A percentile compares a stretch with the other conserved stretches of the same genome.
These are phyloP conservation scores for Polytrichum commune DNA, from an alignment of 225 moss, liverwort and hornwort genomes.

Conservation along the genomic window DNA sequence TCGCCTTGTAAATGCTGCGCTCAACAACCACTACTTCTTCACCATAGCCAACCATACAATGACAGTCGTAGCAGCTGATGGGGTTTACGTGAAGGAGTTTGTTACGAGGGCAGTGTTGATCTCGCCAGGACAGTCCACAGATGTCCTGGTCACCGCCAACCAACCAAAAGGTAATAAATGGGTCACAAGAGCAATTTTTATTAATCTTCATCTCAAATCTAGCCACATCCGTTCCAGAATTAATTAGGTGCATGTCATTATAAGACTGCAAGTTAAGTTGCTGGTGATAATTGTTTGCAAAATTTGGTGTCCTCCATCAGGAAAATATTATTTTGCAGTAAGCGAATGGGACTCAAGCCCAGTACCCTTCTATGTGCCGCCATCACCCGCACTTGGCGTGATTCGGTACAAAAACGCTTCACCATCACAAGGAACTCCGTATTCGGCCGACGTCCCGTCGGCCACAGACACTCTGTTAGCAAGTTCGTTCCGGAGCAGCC, in stretches of 20 bases:
- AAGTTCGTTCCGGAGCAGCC: not conserved
- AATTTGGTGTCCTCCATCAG: constrained; percentile 11
- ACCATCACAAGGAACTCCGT: not conserved
- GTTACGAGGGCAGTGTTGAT: constrained; percentile 23
- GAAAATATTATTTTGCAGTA: constrained; percentile 5
- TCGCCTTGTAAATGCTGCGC: constrained; percentile 36
- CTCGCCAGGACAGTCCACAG: constrained; percentile 52
- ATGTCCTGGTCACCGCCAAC: constrained; percentile 46
- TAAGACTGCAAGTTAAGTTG: constrained; percentile 34
- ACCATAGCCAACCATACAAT: constrained; percentile 40
- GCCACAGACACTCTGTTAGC: not conserved
- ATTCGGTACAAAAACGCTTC: not conserved
- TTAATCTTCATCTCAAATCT: not conserved
- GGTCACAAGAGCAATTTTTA: not conserved
- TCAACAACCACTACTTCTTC: constrained; percentile 44
- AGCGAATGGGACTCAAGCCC: not conserved
- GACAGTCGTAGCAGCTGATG: constrained; percentile 56
- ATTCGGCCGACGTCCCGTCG: not conserved
- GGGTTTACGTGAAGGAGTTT: constrained; percentile 58
- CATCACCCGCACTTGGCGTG: not conserved
- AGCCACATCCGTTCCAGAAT: too few species aligned
- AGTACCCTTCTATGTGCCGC: not conserved
- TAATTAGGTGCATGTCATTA: not conserved
- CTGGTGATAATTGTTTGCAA: constrained; percentile 10
- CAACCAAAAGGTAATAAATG: constrained; percentile 18